phyloP scores from a whole-genome alignment of 2,329 filamentous ascomycete genomes.

The Gaeumannomyces sp. region DNA sequence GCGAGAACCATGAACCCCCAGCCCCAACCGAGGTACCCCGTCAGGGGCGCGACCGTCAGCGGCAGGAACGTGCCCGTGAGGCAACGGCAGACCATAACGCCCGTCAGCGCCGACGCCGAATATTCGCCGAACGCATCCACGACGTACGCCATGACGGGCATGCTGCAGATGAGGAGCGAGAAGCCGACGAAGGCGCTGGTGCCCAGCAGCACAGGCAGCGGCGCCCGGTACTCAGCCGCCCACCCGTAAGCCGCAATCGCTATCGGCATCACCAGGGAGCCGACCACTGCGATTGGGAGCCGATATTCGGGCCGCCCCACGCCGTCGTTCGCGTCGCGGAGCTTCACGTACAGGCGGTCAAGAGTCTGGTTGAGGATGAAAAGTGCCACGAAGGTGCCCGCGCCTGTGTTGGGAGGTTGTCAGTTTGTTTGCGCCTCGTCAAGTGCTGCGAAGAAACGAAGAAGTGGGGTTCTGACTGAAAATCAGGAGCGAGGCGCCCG shows the following conservation, averaged over 20 bases:
- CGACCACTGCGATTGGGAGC: conserved; percentile 44
- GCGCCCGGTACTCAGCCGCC: conserved; percentile 36
- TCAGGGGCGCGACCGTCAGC: conserved; percentile 40
- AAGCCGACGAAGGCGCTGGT: conserved; percentile 39
- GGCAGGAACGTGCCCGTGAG: conserved; percentile 52
- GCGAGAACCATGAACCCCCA: conserved; percentile 43
- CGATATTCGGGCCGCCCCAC: conserved; percentile 46
- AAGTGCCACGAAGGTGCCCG: conserved; percentile 42
- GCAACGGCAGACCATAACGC: conserved; percentile 48
- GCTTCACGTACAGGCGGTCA: conserved; percentile 46
- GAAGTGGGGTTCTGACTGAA: conserved; percentile 39
- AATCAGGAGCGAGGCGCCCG: conserved; percentile 46
- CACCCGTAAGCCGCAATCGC: conserved; percentile 44
- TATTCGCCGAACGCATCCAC: conserved; percentile 52
- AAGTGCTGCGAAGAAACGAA: not conserved
- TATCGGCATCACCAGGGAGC: conserved; percentile 39
- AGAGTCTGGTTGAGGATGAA: conserved; percentile 43
- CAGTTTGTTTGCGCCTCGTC: not conserved
- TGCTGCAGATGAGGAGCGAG: conserved; percentile 36
- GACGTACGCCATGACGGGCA: conserved; percentile 49
- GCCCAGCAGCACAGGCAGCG: conserved; percentile 36
- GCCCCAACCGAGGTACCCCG: conserved; percentile 43
- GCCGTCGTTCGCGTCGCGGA: conserved; percentile 34
- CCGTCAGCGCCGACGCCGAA: conserved; percentile 51
- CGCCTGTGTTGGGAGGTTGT: conserved; percentile 28